Evolutionary conservation across 208 protist genomes (phyloP), one percentile per base, ranked within the genome.

Genomic region (Trypanosoma platydactyli): DNA sequence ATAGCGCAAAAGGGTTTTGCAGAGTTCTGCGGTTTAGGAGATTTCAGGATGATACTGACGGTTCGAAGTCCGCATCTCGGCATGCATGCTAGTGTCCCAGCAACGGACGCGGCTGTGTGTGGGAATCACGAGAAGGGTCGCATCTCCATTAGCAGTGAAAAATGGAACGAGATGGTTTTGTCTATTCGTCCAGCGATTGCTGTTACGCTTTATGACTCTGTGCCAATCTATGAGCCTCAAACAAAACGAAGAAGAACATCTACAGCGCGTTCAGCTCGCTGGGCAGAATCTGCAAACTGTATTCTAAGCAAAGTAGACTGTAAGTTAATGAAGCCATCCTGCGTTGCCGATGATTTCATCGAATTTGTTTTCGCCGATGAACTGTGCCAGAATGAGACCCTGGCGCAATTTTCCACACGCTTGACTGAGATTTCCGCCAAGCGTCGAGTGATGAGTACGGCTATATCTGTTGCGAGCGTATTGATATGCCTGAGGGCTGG

Each of bases 91-190:
- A 91, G 77, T 38, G 86, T 76, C 7, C 68, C 79, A 15, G 78
- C 81, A 25, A 82, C 77, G 1, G 79, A 88, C 22, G 50, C 68
- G 5, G 60, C 64, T 9, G 66, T 95, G 42, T 71, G 78, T 64
- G 84, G 76, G 16, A 76, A 87, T 59, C 80, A 75, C 54, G 89
- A 89, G 49, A 89, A 74, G 44, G 89, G 89, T n/a, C 74, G 89
- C 6, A 41, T 76, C 0, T 68, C 65, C 9, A 58, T 95, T 13
- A 70, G 71, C 12, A 20, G 75, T 13, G 75, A 77, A 1, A 82
- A 73, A 55, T 95, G 84, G 85, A 63, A 69, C 15, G 77, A 81
- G 15, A 70, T 85, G 48, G 76, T 89, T n/a, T n/a, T 45, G 13
- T 53, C 81, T 20, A 51, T 89, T 27, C 59, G 73, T 44, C 89